A percentile compares a stretch with the other conserved stretches of the same genome.
Conservation (phyloP, 2,329 filamentous ascomycete genomes). For the Pseudogymnoascus sp. region DNA sequence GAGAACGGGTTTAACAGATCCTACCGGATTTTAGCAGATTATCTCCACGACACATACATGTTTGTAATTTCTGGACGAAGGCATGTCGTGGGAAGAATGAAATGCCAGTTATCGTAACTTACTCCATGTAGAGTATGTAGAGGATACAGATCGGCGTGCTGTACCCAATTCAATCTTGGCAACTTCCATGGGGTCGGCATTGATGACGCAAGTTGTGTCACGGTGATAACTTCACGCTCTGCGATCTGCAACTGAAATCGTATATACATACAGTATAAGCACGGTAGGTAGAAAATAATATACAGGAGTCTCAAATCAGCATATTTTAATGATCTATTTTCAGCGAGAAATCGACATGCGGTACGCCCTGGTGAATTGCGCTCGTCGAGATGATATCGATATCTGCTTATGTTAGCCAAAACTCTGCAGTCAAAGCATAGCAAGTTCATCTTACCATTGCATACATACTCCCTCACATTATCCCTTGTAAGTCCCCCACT, state of each 20-base stretch:
- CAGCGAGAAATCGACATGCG: slow-evolving; percentile 89
- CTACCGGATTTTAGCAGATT: neutral
- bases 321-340: slow-evolving; percentile 56
- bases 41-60: neutral
- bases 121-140: neutral
- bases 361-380: slow-evolving; percentile 90
- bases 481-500: slow-evolving; percentile 80
- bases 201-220: neutral
- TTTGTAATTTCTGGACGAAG: neutral
- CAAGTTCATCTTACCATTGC: slow-evolving; percentile 46
- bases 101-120: neutral
- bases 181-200: neutral
- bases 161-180: neutral
- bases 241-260: neutral
- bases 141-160: neutral
- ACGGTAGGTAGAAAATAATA: neutral
- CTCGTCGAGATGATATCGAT: slow-evolving; percentile 95
- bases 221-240: neutral
- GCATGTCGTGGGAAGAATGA: neutral
- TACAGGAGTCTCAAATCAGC: neutral
- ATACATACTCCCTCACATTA: slow-evolving; percentile 77
- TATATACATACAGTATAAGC: neutral
- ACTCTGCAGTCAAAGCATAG: slow-evolving; percentile 17
- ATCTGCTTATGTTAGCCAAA: slow-evolving; percentile 41
- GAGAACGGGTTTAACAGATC: neutral